Conservation (phyloP, 2,329 filamentous ascomycete species). For the Aspergillus hortae region DNA sequence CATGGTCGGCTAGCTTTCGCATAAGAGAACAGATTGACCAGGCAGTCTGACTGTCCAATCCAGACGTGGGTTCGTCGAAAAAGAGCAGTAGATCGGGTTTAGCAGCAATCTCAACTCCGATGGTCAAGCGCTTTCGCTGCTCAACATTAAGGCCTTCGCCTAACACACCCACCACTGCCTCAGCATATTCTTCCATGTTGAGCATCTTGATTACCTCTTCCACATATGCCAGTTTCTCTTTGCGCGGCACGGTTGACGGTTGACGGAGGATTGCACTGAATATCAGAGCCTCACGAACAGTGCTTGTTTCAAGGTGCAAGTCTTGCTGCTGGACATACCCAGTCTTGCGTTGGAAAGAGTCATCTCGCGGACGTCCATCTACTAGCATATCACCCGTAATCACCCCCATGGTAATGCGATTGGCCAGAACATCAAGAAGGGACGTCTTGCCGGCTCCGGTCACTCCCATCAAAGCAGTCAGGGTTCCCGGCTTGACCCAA, state of each 20-base stretch:
- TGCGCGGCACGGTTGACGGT: constrained; percentile 64
- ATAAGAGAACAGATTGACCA: constrained; percentile 85
- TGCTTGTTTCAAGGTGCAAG: constrained; percentile 77
- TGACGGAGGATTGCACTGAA: constrained; percentile 84
- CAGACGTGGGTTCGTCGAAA: constrained; percentile 89
- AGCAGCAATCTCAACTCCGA: constrained; percentile 87
- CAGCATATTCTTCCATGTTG: constrained; percentile 83
- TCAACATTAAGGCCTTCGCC: constrained; percentile 67
- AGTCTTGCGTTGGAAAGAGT: constrained; percentile 61
- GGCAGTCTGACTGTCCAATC: constrained; percentile 84
- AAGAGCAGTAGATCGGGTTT: constrained; percentile 85
- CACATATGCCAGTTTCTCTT: constrained; percentile 80
- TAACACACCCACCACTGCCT: constrained; percentile 81
- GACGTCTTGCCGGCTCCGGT: constrained; percentile 90
- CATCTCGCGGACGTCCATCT: constrained; percentile 67
- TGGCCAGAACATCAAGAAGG: constrained; percentile 77
- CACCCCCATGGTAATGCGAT: constrained; percentile 79
- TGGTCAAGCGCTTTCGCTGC: constrained; percentile 72
- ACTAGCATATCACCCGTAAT: constrained; percentile 81
- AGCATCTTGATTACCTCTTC: constrained; percentile 84
- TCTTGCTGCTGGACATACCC: constrained; percentile 77
- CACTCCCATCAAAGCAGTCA: constrained; percentile 87
- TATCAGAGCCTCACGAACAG: constrained; percentile 78
- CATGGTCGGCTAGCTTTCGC: constrained; percentile 80
- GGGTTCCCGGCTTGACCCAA: constrained; percentile 86